Base-by-base conservation (phyloP, 2,329 filamentous ascomycete genomes). In the Microthyrium microscopicum region DNA sequence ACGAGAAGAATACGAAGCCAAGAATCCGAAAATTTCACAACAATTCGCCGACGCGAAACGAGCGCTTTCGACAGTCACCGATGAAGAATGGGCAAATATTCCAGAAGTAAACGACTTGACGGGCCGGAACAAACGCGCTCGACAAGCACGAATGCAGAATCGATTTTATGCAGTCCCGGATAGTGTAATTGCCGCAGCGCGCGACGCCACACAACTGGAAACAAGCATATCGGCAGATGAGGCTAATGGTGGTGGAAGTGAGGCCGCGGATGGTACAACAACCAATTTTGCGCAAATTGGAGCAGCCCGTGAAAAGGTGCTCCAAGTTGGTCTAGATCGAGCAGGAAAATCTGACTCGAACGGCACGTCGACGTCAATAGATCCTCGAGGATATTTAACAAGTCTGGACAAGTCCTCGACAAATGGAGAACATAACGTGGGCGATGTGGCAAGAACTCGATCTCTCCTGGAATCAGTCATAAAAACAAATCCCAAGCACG, bases 261-360 rank as follows among this genome's bases (percentile, higher is more conserved):
- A 75, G 37, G 58, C 54, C 31, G 52, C 57, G 3, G 84, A 93
- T 47, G 85, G 87, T 2, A 92, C 84, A 1, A 89, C 93, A 71
- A 98, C 87, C 8, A 94, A 98, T 52, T 98, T 98, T 52, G 87
- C 87, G 28, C 81, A 93, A 54, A 95, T 98, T 41, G 89, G 91
- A 56, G 84, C 85, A 28, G 91, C 89, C 15, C 75, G 89, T 59
- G 83, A 94, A 60, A 94, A 93, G 56, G 89, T 94, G 26, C 68
- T 98, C 34, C 79, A 93, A 52, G 87, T 91, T n/a, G 76, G 82
- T 44, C 64, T 98, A 26, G 87, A 95, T 46, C 81, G 92, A 50
- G 85, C 84, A 5, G 85, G 82, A 4, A 70, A 77, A 41, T 71
- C 75, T 19, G 73, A 69, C 13, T 75, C 70, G 9, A 74, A 82